These are phyloP conservation scores for Lithospermum erythrorhizon DNA, from an alignment of 257 asterid species.

Conservation along the genomic window DNA sequence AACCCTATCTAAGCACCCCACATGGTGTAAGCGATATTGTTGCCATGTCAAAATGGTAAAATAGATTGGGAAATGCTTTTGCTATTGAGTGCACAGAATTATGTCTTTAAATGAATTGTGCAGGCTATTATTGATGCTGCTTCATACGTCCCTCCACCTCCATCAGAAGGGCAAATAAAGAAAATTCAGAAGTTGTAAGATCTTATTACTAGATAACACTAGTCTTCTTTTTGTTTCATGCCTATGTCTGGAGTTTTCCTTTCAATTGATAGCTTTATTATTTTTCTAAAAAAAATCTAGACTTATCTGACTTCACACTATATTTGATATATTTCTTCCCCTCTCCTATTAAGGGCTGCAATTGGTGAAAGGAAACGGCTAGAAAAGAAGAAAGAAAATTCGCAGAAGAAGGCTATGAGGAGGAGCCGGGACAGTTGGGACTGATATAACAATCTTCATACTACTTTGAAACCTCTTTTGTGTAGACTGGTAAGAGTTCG, in stretches of 20 bases:
- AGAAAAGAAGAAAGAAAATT: slow-evolving; percentile 57
- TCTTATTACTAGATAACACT: slow-evolving; percentile 2
- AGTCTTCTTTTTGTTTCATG: background rate
- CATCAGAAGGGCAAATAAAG: slow-evolving; percentile 65
- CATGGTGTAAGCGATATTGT: too few species aligned
- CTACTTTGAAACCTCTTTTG: background rate
- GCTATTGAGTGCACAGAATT: background rate
- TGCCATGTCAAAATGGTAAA: background rate
- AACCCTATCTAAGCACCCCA: background rate
- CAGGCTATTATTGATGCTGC: slow-evolving; percentile 95
- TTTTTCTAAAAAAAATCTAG: background rate
- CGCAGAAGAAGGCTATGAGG: slow-evolving; percentile 54
- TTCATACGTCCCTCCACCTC: slow-evolving; percentile 86
- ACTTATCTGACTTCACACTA: slow-evolving; percentile 5
- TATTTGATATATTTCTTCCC: slow-evolving; percentile 8
- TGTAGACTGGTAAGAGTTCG: background rate
- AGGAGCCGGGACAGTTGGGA: slow-evolving; percentile 64
- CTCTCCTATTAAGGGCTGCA: slow-evolving; percentile 40
- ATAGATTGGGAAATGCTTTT: slow-evolving; percentile 4
- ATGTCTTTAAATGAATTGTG: slow-evolving; percentile 15
- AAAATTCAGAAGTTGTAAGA: slow-evolving; percentile 68
- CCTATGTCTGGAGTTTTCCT: background rate
- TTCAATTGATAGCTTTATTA: too few species aligned
- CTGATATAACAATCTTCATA: slow-evolving; percentile 13
- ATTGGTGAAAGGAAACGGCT: slow-evolving; percentile 57